Evolutionary conservation across 495 filamentous ascomycete species (phyloP).

Genomic region (Penicillium canescens): DNA sequence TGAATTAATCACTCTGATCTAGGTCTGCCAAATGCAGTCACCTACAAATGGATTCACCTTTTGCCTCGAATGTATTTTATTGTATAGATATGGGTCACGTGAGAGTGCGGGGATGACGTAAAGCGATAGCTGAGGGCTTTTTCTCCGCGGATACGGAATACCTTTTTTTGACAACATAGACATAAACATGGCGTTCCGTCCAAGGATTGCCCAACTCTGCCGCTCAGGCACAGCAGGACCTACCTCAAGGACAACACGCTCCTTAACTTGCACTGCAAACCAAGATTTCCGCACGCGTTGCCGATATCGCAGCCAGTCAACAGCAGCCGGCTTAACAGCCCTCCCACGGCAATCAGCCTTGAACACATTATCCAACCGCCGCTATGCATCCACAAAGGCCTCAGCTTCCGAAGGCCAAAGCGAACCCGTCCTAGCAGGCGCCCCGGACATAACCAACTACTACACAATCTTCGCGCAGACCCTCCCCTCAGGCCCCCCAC

Average conservation of each 20-base stretch:
- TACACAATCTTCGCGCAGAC: slow-evolving; percentile 89
- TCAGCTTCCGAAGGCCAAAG: slow-evolving; percentile 6
- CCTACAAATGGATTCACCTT: neutral
- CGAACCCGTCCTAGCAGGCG: slow-evolving; percentile 13
- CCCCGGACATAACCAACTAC: slow-evolving; percentile 56
- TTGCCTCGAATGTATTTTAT: neutral
- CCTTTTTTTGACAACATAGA: slow-evolving; percentile 1
- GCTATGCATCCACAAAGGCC: slow-evolving; percentile 21
- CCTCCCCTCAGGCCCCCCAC: slow-evolving; percentile 79
- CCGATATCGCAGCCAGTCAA: slow-evolving; percentile 6
- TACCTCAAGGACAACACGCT: neutral
- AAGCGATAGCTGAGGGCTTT: slow-evolving; percentile 6
- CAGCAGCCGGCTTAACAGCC: neutral
- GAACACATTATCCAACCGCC: neutral
- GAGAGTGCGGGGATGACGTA: slow-evolving; percentile 22
- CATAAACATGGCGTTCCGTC: slow-evolving; percentile 14
- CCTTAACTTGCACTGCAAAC: neutral
- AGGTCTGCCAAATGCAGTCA: too few relatives aligned
- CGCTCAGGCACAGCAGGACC: neutral
- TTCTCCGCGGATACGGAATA: slow-evolving; percentile 1
- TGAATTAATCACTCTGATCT: too few relatives aligned
- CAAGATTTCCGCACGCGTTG: slow-evolving; percentile 5
- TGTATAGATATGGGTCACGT: slow-evolving; percentile 13
- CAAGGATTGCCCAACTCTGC: slow-evolving; percentile 8
- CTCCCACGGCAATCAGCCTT: neutral